Base-by-base conservation (phyloP, 2,329 filamentous ascomycete genomes). In the Fusarium bulbicola region DNA sequence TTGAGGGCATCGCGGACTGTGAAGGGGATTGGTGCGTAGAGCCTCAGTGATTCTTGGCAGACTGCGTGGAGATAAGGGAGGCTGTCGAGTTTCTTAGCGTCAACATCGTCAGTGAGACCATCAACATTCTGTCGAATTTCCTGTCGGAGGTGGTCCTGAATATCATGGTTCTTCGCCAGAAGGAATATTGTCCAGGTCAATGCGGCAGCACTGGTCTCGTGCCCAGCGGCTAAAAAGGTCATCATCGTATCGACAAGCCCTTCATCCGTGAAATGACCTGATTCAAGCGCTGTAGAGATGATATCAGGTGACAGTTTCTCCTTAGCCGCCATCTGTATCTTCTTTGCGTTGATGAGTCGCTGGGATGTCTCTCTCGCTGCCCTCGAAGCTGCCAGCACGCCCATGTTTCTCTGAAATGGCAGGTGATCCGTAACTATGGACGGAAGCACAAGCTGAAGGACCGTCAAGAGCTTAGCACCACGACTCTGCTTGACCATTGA, bases 181-280 rank as follows among this genome's bases (percentile, higher is more conserved):
- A 82, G 75, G 36, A 85, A 84, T 5, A 81, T 78, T 0, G 81
- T 80, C 84, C 84, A 86, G 1, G 81, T 81, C 53, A 85, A 78
- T 0, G 82, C 75, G 1, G 80, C 79, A 5, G 84, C 83, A 3
- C 83, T 85, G 1, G 84, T 85, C 63, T 86, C 84, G 52, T 86
- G 84, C 1, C 84, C 84, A 79, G 75, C 68, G 6, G 68, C 68
- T 16, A 70, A 24, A 32, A 70, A 70, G 12, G 68, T 70, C 66
- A 70, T 70, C 68, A 70, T 70, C 0, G 66, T 70, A 28, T 70
- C 68, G 5, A 70, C 66, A 1, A 70, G 68, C 1, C 68, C 68
- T 11, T 70, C 68, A 16, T 70, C 68, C 0, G 60, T 70, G 12
- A 84, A 85, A 39, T 60, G 68, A 2, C 69, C 66, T 14, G 75